These are phyloP conservation scores for Beauveria medogensis DNA, from an alignment of 2,329 filamentous ascomycete genomes.

Conservation along the genomic window DNA sequence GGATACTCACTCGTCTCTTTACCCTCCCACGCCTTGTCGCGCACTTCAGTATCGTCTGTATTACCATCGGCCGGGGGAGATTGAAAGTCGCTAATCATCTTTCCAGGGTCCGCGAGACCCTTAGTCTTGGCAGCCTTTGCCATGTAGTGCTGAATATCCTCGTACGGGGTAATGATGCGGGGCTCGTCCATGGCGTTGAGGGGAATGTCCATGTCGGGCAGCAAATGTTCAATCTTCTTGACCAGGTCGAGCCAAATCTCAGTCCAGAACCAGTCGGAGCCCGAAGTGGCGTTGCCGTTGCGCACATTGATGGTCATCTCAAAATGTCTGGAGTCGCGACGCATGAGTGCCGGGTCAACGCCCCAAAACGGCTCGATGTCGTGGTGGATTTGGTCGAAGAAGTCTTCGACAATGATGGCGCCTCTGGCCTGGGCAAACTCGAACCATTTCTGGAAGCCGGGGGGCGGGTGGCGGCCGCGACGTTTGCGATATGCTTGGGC, in stretches of 20 bases:
- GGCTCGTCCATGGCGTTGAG: constrained; percentile 63
- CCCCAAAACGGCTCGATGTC: constrained; percentile 53
- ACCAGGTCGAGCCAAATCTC: constrained; percentile 48
- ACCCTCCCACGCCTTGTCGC: constrained; percentile 43
- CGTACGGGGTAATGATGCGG: constrained; percentile 54
- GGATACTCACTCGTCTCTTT: constrained; percentile 38
- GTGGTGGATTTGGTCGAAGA: constrained; percentile 56
- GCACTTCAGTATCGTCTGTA: constrained; percentile 26
- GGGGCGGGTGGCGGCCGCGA: constrained; percentile 54
- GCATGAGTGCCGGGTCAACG: constrained; percentile 37
- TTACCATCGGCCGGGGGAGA: constrained; percentile 31
- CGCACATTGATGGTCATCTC: constrained; percentile 56
- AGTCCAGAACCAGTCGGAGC: constrained; percentile 51
- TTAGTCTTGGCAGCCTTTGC: constrained; percentile 41
- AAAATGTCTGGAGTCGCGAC: constrained; percentile 43
- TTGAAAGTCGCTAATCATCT: constrained; percentile 37
- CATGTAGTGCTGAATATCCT: constrained; percentile 49
- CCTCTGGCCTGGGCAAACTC: constrained; percentile 43
- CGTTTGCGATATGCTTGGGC: constrained; percentile 50
- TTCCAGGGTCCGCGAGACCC: constrained; percentile 33
- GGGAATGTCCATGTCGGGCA: constrained; percentile 61
- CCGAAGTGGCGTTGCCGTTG: constrained; percentile 40
- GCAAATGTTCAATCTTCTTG: constrained; percentile 41
- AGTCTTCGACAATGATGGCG: constrained; percentile 52
- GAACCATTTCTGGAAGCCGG: constrained; percentile 55